Base-by-base conservation (phyloP, 2,329 filamentous ascomycete genomes). In the Sclerotinia sclerotiorum region DNA sequence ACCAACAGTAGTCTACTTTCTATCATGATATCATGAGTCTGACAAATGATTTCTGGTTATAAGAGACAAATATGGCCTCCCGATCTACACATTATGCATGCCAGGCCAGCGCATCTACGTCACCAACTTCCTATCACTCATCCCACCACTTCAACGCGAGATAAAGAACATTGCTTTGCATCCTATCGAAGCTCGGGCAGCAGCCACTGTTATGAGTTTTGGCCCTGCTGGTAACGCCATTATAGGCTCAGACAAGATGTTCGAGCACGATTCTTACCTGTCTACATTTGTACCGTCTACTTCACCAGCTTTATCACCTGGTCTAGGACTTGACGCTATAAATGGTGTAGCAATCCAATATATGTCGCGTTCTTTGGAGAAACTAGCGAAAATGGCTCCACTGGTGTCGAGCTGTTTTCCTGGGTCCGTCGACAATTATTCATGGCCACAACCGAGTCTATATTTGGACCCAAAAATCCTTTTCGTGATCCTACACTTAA, bases 391-490 rank as follows among this genome's bases (percentile, higher is more conserved):
- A 58, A 15, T 39, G 56, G 35, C 13, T 15, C 32, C 13, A 44
- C 35, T 1, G 17, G 3, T 3, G 35, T 58, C 13, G 56, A 42
- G 27, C 35, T 78, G 1, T 63, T 77, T 5, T 79, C 80, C 13
- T 80, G 79, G 0, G 77, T 58, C 27, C 35, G 56, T 44, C 56
- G 19, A n/a, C 29, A 44, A 7, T 24, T 58, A 19, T 44, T 58
- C 35, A 58, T 35, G 35, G 29, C 35, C 2, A 58, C 56, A 29
- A 58, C 77, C 6, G 71, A 76, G 24, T 78, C 79, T 3, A 73
- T 84, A 17, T 84, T 80, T 67, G 82, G 83, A 0, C 76, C 79
- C 1, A 66, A 79, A 1, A 82, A 84, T 69, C 81, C 81, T 1
- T 56, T 73, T 57, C 54, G 58, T 48, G 54, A 65, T 58, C 11